Conservation (phyloP, 1,284 basidiomycete species). For the Kalmanozyma brasiliensis region DNA sequence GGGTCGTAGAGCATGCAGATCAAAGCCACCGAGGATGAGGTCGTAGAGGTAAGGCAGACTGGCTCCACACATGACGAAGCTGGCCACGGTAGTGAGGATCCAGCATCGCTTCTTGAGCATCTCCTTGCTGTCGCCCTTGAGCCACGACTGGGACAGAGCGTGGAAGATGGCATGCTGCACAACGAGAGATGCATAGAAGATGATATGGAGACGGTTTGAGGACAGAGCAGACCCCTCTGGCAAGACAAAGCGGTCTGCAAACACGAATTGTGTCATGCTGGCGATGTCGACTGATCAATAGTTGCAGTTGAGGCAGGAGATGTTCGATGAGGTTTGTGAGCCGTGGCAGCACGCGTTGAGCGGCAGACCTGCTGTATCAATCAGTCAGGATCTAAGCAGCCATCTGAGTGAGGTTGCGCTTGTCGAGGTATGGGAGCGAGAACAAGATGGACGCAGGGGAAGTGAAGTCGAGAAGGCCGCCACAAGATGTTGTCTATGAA, state of each 20-base stretch:
- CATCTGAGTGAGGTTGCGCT: too few relatives aligned
- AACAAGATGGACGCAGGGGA: too few relatives aligned
- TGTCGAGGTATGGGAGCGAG: too few relatives aligned
- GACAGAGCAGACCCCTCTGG: conserved; percentile 31
- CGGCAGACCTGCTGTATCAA: not conserved
- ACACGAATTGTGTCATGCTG: conserved; percentile 40
- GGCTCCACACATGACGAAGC: conserved; percentile 56
- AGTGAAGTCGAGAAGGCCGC: too few relatives aligned
- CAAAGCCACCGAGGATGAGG: conserved; percentile 52
- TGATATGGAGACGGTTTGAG: conserved; percentile 28
- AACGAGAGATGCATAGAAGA: conserved; percentile 52
- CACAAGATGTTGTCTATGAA: too few relatives aligned
- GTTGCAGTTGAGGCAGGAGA: not conserved
- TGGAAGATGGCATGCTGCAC: conserved; percentile 62
- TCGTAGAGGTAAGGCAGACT: conserved; percentile 62
- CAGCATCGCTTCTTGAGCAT: conserved; percentile 64
- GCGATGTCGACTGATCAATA: not conserved
- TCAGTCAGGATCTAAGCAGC: too few relatives aligned
- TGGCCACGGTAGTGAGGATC: conserved; percentile 66
- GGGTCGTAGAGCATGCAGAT: conserved; percentile 50
- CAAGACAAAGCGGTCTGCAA: conserved; percentile 42
- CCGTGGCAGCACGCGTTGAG: not conserved
- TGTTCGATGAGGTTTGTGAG: too few relatives aligned
- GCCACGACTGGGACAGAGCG: conserved; percentile 48
- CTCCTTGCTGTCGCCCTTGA: conserved; percentile 47